phyloP scores from a whole-genome alignment of 2,329 filamentous ascomycete species.

The Byssoonygena ceratinophila region DNA sequence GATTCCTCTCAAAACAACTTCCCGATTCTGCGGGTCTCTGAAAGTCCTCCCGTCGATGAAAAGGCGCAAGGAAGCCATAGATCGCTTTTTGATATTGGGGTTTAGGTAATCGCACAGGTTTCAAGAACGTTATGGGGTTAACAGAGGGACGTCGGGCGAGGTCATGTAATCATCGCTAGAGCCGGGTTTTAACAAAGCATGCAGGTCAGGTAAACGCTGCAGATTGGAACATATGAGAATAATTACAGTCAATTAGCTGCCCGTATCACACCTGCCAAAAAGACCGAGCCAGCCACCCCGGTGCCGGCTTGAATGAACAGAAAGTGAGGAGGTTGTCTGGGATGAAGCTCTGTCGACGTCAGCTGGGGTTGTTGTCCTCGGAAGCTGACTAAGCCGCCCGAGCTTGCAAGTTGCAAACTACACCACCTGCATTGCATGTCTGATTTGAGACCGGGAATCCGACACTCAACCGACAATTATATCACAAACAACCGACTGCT shows the following conservation, averaged over 20 bases:
- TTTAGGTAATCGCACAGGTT: background rate
- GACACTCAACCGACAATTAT: no score
- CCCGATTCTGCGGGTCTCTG: slow-evolving; percentile 67
- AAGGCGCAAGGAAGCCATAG: slow-evolving; percentile 65
- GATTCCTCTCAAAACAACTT: slow-evolving; percentile 84
- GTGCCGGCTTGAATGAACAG: background rate
- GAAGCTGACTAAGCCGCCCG: background rate
- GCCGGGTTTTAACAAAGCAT: no score
- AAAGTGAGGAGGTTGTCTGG: background rate
- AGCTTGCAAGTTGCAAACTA: no score
- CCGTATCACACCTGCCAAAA: background rate
- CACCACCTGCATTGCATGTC: no score
- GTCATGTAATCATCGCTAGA: background rate
- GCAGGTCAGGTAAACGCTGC: no score
- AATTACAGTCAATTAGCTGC: no score
- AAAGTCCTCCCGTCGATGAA: slow-evolving; percentile 79
- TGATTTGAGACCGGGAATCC: no score
- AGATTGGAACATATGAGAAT: no score
- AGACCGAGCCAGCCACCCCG: no score
- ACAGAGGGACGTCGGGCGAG: background rate
- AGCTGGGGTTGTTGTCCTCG: background rate
- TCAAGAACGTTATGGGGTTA: background rate
- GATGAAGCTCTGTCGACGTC: background rate
- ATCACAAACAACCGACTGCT: background rate
- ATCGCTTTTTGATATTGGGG: background rate